Evolutionary conservation across 495 filamentous ascomycete genomes (phyloP).

Genomic region (Trichoderma gamsii): DNA sequence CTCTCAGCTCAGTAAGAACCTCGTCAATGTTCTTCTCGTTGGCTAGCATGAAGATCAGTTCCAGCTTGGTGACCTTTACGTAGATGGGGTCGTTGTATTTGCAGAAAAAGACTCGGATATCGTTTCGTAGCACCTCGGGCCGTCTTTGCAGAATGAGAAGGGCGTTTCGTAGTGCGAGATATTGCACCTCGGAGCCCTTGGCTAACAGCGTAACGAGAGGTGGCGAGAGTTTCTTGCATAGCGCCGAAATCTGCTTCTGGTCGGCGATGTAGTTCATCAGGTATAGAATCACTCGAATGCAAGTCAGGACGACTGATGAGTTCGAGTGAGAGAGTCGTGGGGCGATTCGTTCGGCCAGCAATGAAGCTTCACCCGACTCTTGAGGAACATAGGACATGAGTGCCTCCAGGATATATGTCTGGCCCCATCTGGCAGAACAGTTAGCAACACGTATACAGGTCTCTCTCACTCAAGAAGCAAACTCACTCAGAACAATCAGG

Average conservation of each 20-base stretch:
- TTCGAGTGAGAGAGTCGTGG: conserved; percentile 94
- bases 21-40: conserved; percentile 94
- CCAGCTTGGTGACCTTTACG: conserved; percentile 98
- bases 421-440: conserved; percentile 70
- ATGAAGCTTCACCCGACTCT: conserved; percentile 75
- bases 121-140: conserved; percentile 90
- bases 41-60: conserved; percentile 98
- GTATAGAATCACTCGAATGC: conserved; percentile 91
- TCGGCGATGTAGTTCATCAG: conserved; percentile 98
- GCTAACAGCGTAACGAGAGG: conserved; percentile 92
- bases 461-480: conserved; percentile 13
- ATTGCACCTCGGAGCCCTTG: conserved; percentile 96
- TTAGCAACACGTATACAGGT: conserved; percentile 22
- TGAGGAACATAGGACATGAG: conserved; percentile 98
- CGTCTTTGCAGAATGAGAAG: conserved; percentile 88
- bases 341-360: conserved; percentile 88
- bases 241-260: conserved; percentile 78
- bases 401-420: conserved; percentile 97
- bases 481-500: conserved; percentile 93
- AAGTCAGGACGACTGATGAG: conserved; percentile 91
- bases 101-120: conserved; percentile 98
- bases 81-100: conserved; percentile 99
- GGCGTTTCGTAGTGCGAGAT: conserved; percentile 90
- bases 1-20: conserved; percentile 87
- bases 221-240: conserved; percentile 91